These are phyloP conservation scores for Spiromastix sp. DNA, from an alignment of 2,329 filamentous ascomycete species.

Conservation along the genomic window DNA sequence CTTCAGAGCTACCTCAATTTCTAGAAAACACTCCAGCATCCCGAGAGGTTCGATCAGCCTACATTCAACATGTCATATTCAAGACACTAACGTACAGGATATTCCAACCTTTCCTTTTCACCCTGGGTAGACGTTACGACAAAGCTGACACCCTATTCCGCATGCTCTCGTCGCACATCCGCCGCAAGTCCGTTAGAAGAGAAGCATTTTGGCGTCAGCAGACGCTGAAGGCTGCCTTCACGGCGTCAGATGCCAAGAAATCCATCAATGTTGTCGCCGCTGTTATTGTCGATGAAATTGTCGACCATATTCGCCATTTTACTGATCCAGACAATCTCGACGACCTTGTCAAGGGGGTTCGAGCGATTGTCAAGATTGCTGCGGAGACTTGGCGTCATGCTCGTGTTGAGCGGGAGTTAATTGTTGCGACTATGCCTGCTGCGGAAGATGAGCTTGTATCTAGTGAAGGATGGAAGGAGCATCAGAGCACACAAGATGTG, in stretches of 20 bases:
- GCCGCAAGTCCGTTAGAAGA: conserved; percentile 45
- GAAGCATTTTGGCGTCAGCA: conserved; percentile 51
- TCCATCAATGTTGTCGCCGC: conserved; percentile 46
- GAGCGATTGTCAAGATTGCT: conserved; percentile 47
- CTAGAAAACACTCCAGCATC: conserved; percentile 43
- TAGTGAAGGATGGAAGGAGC: conserved; percentile 30
- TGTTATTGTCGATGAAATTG: conserved; percentile 47
- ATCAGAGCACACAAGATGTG: conserved; percentile 9
- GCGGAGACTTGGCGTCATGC: conserved; percentile 50
- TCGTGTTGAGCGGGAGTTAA: conserved; percentile 46
- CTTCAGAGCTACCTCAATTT: conserved; percentile 44
- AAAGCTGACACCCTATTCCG: conserved; percentile 47
- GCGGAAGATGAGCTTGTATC: conserved; percentile 24
- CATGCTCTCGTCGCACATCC: conserved; percentile 45
- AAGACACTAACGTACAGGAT: conserved; percentile 46
- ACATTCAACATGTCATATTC: conserved; percentile 46
- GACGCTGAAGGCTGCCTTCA: conserved; percentile 48
- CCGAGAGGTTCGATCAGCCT: conserved; percentile 42
- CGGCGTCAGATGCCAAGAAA: conserved; percentile 45
- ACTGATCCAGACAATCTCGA: conserved; percentile 42
- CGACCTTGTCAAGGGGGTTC: conserved; percentile 39
- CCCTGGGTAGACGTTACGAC: conserved; percentile 42
- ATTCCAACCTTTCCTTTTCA: conserved; percentile 50
- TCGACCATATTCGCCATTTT: conserved; percentile 44
- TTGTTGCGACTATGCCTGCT: conserved; percentile 41